Evolutionary conservation across 805 yeast species (phyloP).

Genomic region (Kazachstania bromeliacearum): DNA sequence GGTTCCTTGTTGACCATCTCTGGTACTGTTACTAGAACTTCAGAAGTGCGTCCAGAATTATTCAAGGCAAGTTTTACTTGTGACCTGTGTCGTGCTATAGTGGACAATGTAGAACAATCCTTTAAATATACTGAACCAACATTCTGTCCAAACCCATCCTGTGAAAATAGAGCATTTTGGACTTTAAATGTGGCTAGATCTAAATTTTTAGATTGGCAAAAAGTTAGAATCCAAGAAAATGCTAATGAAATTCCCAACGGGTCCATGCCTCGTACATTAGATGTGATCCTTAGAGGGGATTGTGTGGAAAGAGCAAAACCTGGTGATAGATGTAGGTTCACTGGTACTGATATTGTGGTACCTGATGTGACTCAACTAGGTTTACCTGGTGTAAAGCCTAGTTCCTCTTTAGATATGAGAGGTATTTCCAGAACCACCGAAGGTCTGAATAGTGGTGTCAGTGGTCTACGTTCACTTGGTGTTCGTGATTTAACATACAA

Average conservation of each 20-base stretch:
- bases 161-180: constrained; percentile 83
- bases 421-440: constrained; percentile 38
- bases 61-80: constrained; percentile 81
- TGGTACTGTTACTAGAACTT: constrained; percentile 93
- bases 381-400: constrained; percentile 88
- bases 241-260: constrained; percentile 97
- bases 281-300: constrained; percentile 86
- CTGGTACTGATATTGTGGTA: constrained; percentile 89
- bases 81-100: constrained; percentile 74
- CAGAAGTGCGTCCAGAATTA: constrained; percentile 93
- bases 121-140: constrained; percentile 94
- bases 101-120: constrained; percentile 85
- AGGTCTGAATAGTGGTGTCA: constrained; percentile 72
- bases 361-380: constrained; percentile 94
- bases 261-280: constrained; percentile 95
- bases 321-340: constrained; percentile 88
- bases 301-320: constrained; percentile 94
- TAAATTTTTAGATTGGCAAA: constrained; percentile 92
- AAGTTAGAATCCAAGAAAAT: constrained; percentile 89
- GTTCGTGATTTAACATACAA: constrained; percentile 89
- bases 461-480: constrained; percentile 86
- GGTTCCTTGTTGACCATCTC: constrained; percentile 78
- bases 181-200: constrained; percentile 75
- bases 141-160: constrained; percentile 77
- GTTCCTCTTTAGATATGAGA: constrained; percentile 59